Conservation (phyloP, 2,329 filamentous ascomycete genomes). For the Neofusicoccum sp. region DNA sequence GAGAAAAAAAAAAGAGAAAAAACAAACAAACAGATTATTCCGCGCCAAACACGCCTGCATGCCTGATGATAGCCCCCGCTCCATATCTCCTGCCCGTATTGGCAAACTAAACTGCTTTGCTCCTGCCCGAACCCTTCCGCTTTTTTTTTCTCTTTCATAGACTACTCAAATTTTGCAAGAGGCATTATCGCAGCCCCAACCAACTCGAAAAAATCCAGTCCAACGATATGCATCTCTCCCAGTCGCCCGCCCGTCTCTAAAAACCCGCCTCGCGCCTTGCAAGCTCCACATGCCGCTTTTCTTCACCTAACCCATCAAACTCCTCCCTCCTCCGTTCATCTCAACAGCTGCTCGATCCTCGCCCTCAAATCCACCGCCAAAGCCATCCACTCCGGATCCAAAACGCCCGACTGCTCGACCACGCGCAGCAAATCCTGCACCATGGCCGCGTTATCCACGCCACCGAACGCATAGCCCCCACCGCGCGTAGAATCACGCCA, state of each 20-base stretch:
- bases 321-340: not conserved
- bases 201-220: no score
- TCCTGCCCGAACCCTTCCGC: no score
- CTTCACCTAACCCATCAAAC: not conserved
- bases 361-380: constrained; percentile 18
- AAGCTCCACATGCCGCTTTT: no score
- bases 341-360: constrained; percentile 18
- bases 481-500: constrained; percentile 58
- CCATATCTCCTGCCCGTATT: no score
- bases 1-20: not conserved
- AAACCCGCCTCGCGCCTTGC: no score
- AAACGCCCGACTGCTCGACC: constrained; percentile 48
- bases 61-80: not conserved
- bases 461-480: constrained; percentile 61
- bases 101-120: no score
- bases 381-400: constrained; percentile 41
- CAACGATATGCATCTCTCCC: no score
- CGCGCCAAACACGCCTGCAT: constrained; percentile 14
- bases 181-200: no score
- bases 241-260: no score
- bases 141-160: no score
- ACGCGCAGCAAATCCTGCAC: constrained; percentile 42
- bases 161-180: no score
- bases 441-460: constrained; percentile 58
- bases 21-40: not conserved